Conservation (phyloP, 352 stramenopile species). For the Blastocystis sp. region DNA sequence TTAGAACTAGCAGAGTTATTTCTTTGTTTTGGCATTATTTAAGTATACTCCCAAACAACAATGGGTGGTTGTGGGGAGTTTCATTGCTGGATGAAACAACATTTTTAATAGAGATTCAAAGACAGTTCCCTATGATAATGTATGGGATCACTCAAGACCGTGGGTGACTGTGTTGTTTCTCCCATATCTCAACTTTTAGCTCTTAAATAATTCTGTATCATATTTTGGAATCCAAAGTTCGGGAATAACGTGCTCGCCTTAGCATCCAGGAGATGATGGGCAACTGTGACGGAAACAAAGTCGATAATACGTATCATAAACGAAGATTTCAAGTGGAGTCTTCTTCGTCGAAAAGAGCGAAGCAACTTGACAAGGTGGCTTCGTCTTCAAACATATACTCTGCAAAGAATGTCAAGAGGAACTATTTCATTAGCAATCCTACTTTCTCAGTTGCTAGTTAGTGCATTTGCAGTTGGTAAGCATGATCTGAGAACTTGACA, state of each 20-base stretch:
- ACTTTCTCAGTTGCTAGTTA: slow-evolving; percentile 6
- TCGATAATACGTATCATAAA: too few relatives aligned
- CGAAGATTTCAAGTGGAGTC: not conserved
- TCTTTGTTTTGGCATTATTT: slow-evolving; percentile 8
- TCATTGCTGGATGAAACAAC: slow-evolving; percentile 4
- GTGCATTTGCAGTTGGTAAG: slow-evolving; percentile 4
- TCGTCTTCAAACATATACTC: slow-evolving; percentile 40
- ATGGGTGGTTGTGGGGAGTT: not conserved
- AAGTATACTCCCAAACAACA: not conserved
- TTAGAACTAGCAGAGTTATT: not conserved
- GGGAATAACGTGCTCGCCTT: too few relatives aligned
- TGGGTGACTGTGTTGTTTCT: too few relatives aligned
- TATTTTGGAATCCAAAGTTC: too few relatives aligned
- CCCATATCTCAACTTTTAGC: too few relatives aligned
- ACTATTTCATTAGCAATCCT: not conserved
- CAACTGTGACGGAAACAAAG: too few relatives aligned
- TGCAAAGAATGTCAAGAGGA: slow-evolving; percentile 40
- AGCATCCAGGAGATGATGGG: too few relatives aligned
- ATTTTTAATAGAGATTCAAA: too few relatives aligned
- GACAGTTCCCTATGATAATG: too few relatives aligned
- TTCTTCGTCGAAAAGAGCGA: slow-evolving; percentile 51
- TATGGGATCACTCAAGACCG: too few relatives aligned
- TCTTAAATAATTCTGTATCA: too few relatives aligned
- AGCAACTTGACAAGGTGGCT: slow-evolving; percentile 49
- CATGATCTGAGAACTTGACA: not conserved